Evolutionary conservation across 129 eudicot genomes (phyloP), one percentile per base, ranked within the genome.

Genomic region (Chrysanthemum seticuspe): DNA sequence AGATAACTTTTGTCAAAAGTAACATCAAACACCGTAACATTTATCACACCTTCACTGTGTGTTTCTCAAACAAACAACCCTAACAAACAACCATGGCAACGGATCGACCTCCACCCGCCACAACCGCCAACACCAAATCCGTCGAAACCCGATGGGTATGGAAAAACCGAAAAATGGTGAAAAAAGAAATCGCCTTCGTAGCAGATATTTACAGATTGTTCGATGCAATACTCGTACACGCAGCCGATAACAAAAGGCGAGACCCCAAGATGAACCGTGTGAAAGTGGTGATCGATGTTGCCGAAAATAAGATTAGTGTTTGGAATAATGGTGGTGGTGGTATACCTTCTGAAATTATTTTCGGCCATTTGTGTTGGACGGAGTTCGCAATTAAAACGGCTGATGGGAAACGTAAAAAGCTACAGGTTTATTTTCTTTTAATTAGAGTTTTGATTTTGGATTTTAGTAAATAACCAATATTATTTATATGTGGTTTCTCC

Each of bases 181-280:
- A 76, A 8, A 23, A 54, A 4, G 2, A 70, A 0, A 67, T 89
- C 74, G 59, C 86, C 10, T 89, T 68, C 50, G 96, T 89, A 11
- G 93, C 96, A 0, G 93, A 93, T 6, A 77, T 90, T 0, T 90
- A 90, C 96, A 87, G 87, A 70, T 85, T 87, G 75, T 90, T 90
- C 56, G 96, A 90, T 13, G 93, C 87, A 19, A 87, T 90, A 0
- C 81, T 90, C 2, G 93, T 90, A 31, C 87, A 87, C 54, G 96
- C 96, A 0, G 90, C 96, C 10, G 96, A 89, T 13, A 90, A 87
- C 73, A 87, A 90, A 70, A 93, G 85, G 74, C 59, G 96, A 12
- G 96, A 90, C 14, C 93, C 90, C 0, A 75, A 74, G 16, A 90
- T 90, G 96, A 79, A 87, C 78, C 10, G 68, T 0, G 69, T 90